A percentile compares a stretch with the other conserved stretches of the same genome.
phyloP scores from a whole-genome alignment of 768 basidiomycete genomes.

The Amanita thiersii region DNA sequence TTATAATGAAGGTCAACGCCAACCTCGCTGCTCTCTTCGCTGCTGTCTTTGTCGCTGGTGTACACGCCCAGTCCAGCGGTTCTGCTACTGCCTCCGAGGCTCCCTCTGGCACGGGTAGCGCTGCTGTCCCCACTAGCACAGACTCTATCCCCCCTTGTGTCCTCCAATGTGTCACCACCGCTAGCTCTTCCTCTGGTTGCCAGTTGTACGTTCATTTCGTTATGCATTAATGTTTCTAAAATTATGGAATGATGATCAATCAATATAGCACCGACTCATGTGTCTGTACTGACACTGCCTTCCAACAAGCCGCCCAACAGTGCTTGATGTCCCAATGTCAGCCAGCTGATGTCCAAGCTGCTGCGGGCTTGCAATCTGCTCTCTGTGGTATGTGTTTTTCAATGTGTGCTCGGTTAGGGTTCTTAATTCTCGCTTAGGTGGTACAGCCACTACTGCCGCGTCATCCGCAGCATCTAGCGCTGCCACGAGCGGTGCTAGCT shows the following conservation, averaged over 20 bases:
- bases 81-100: background rate
- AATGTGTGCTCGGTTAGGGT: background rate
- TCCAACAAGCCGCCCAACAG: conserved; percentile 1
- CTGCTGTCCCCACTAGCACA: conserved; percentile 1
- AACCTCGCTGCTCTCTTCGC: conserved; percentile 1
- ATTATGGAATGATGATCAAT: background rate
- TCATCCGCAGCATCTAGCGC: background rate
- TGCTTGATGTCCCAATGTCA: conserved; percentile 1
- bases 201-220: background rate
- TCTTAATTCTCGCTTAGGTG: too few species aligned
- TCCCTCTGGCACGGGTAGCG: background rate
- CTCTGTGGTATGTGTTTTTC: conserved; percentile 1
- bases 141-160: conserved; percentile 2
- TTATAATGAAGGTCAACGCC: conserved; percentile 1
- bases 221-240: background rate
- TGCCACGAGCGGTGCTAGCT: background rate
- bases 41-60: background rate
- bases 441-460: too few species aligned
- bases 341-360: background rate
- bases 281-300: background rate
- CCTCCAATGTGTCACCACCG: background rate
- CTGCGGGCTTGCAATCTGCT: background rate
- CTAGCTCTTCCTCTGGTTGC: background rate
- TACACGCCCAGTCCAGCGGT: background rate
- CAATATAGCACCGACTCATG: conserved; percentile 1